Conservation (phyloP, 176 grass and related monocot species). For the Coix lacrymajobi region DNA sequence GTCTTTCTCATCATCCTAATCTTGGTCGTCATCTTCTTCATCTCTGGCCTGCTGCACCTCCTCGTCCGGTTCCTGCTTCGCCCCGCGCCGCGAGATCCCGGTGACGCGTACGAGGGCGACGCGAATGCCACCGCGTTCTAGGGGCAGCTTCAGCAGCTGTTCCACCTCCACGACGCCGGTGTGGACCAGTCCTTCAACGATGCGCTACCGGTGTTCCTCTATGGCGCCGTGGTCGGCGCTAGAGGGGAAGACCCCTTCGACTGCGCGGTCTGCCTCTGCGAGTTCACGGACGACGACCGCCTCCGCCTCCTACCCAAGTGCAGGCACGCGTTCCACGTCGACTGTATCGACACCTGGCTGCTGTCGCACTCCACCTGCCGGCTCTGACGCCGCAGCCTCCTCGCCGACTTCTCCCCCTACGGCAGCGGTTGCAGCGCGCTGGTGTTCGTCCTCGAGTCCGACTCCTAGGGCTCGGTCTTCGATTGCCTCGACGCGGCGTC, state of each 20-base stretch:
- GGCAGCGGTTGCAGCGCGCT: constrained; percentile 47
- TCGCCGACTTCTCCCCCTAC: constrained; percentile 44
- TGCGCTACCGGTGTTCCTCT: constrained; percentile 63
- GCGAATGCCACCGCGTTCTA: constrained; percentile 52
- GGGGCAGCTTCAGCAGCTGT: constrained; percentile 85
- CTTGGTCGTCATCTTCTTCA: constrained; percentile 72
- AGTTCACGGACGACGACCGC: constrained; percentile 42
- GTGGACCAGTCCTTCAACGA: constrained; percentile 90
- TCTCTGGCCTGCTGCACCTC: constrained; percentile 76
- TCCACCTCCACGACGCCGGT: constrained; percentile 87
- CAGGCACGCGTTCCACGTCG: constrained; percentile 61
- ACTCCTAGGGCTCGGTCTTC: constrained; percentile 54
- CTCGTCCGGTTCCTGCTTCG: constrained; percentile 55
- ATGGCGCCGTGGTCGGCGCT: constrained; percentile 47
- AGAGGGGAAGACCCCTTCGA: constrained; percentile 57
- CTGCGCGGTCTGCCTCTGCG: constrained; percentile 54
- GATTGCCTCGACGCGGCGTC: constrained; percentile 40
- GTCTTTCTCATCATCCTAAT: constrained; percentile 76
- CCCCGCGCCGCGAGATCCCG: constrained; percentile 24
- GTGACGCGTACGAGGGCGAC: constrained; percentile 5
- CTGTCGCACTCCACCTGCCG: constrained; percentile 56
- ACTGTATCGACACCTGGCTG: constrained; percentile 72
- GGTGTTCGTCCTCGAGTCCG: constrained; percentile 72
- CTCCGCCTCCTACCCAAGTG: constrained; percentile 50
- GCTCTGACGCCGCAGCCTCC: constrained; percentile 51